A percentile compares a stretch with the other conserved stretches of the same genome.
phyloP scores from a whole-genome alignment of 176 grass and related monocot species.

The Poa annua region DNA sequence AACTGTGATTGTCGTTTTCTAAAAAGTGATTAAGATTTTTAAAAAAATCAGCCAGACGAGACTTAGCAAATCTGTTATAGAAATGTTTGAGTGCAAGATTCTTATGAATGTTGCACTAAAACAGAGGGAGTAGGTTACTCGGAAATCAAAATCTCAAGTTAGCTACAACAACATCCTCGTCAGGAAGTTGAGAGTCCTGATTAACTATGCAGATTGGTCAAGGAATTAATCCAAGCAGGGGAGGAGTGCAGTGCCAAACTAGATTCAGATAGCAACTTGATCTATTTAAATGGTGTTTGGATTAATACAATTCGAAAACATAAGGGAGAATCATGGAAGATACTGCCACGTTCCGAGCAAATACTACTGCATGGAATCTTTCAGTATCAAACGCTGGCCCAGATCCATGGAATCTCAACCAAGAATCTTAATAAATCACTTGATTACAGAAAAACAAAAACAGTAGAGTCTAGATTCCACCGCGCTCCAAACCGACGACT shows the following conservation, averaged over 20 bases:
- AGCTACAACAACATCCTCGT: background rate
- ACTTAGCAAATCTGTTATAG: too few species aligned
- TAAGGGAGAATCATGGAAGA: background rate
- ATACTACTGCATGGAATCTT: background rate
- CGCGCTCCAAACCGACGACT: background rate
- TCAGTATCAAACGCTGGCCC: background rate
- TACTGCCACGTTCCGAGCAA: background rate
- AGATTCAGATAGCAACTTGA: conserved; percentile 26
- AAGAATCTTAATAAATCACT: conserved; percentile 1
- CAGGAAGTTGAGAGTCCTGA: conserved; percentile 1
- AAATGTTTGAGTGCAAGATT: too few species aligned
- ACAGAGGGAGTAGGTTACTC: background rate
- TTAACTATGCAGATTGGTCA: conserved; percentile 18
- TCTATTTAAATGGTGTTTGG: background rate
- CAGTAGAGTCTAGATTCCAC: conserved; percentile 16
- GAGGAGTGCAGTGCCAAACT: background rate
- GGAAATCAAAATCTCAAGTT: background rate
- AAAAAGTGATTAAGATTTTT: too few species aligned
- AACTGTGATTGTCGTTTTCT: too few species aligned
- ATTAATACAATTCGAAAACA: background rate
- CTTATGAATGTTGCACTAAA: too few species aligned
- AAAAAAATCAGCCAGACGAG: too few species aligned
- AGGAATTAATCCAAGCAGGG: background rate
- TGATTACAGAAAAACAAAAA: background rate
- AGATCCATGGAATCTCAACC: conserved; percentile 32